Base-by-base conservation (phyloP, 1,284 basidiomycete genomes). In the Papiliotrema flavescens region DNA sequence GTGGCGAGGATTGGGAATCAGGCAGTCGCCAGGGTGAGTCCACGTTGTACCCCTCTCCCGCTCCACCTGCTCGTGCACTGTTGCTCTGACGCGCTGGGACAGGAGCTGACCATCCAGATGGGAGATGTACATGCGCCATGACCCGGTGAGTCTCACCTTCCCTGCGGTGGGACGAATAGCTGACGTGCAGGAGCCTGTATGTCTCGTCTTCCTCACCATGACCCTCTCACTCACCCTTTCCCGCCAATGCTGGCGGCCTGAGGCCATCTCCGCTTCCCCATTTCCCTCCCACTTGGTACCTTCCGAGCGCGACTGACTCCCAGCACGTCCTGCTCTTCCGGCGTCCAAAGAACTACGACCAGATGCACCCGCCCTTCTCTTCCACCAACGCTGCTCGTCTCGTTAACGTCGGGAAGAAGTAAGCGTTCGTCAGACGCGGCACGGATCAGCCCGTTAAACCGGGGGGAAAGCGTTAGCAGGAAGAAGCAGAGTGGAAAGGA, bases 81-180 rank as follows among this genome's bases (percentile, higher is more conserved):
- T n/a, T n/a, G n/a, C n/a, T n/a, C n/a, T n/a, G n/a, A n/a, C n/a
- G n/a, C n/a, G n/a, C n/a, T n/a, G n/a, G n/a, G n/a, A n/a, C n/a
- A n/a, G n/a, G n/a, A n/a, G n/a, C n/a, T n/a, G n/a, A n/a, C n/a
- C n/a, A n/a, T 42, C 17, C 49, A 74, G 76, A 52, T 78, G 76
- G 76, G 71, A 77, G 62, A 76, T 76, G 74, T 78, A 77, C 67
- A 75, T 78, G 69, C 69, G 76, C 22, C 76, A 78, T 47, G 74
- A 76, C 28, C 73, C 73, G 51, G 73, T 75, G 41, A 67, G 73
- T 68, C 32, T 17, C 40, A n/a, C 19, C 11, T 15, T 9, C 3
- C 13, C 48, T 19, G 5, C 19, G 9, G 14, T 5, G 37, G 24
- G 14, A 14, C 3, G 48, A 20, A 19, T 35, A 35, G 39, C 45